Conservation (phyloP, 2,329 filamentous ascomycete species). For the Stagonosporopsis rhizophila region DNA sequence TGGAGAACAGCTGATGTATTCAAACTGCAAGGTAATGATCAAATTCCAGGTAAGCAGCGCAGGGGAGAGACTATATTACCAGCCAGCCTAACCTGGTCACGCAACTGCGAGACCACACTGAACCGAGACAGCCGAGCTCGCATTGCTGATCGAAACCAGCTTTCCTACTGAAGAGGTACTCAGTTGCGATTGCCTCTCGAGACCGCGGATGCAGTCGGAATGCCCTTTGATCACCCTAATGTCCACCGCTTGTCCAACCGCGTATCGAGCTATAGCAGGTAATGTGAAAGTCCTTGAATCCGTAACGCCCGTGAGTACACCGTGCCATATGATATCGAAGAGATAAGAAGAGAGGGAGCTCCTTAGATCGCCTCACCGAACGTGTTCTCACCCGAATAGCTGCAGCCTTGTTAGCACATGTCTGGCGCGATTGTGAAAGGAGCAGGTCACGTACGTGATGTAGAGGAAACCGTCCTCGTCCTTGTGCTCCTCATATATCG, state of each 20-base stretch:
- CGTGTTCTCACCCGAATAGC: conserved; percentile 98
- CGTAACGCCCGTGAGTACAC: conserved; percentile 41
- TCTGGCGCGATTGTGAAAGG: background rate
- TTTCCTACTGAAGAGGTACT: background rate
- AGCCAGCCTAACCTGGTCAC: conserved; percentile 8
- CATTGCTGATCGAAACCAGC: background rate
- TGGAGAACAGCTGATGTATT: conserved; percentile 30
- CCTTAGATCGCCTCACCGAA: conserved; percentile 69
- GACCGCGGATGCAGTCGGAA: conserved; percentile 8
- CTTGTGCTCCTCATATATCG: conserved; percentile 99
- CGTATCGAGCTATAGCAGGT: conserved; percentile 28
- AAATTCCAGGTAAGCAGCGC: conserved; percentile 30
- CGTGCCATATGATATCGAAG: conserved; percentile 31
- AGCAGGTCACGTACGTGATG: conserved; percentile 74
- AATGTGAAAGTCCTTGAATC: conserved; percentile 33
- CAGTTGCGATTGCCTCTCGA: conserved; percentile 16
- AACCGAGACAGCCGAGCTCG: background rate
- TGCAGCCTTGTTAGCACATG: conserved; percentile 46
- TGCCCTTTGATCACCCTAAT: conserved; percentile 21
- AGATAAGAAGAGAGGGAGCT: conserved; percentile 22
- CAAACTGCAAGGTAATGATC: conserved; percentile 25
- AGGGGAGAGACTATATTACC: conserved; percentile 21
- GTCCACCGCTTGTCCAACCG: conserved; percentile 26
- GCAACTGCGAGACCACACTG: background rate
- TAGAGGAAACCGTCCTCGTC: conserved; percentile 89